Percentiles rank a stretch among this genome's conserved stretches.
phyloP scores from a whole-genome alignment of 768 basidiomycete species.

The Xerocomus brunneocitrinus region DNA sequence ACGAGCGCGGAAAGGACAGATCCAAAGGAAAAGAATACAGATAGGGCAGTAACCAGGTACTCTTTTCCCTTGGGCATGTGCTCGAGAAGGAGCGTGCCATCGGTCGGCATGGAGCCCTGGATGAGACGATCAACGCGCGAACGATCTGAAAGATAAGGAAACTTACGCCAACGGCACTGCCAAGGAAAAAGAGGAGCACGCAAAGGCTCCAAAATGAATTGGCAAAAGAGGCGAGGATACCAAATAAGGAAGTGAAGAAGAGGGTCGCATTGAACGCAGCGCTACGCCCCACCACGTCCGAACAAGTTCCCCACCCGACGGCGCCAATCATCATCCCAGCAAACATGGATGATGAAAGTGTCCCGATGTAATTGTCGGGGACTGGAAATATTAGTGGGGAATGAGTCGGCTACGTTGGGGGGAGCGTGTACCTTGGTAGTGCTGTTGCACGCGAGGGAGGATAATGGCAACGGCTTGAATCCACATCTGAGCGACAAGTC shows the following conservation, averaged over 20 bases:
- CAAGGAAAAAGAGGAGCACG: conserved; percentile 76
- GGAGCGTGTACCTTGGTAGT: conserved; percentile 62
- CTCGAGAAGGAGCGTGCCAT: conserved; percentile 88
- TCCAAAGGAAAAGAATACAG: conserved; percentile 94
- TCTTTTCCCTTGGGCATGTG: conserved; percentile 91
- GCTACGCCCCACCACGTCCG: conserved; percentile 84
- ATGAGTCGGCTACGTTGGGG: conserved; percentile 2
- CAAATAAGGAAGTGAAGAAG: conserved; percentile 86
- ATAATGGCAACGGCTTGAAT: conserved; percentile 88
- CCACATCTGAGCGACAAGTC: conserved; percentile 69
- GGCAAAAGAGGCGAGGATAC: conserved; percentile 71
- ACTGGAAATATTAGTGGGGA: conserved; percentile 40
- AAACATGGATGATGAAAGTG: conserved; percentile 84
- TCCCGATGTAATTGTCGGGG: conserved; percentile 71
- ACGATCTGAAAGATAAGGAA: neutral
- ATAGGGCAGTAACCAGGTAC: conserved; percentile 86
- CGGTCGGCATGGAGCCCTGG: conserved; percentile 94
- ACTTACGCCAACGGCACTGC: conserved; percentile 88
- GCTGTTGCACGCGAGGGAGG: conserved; percentile 91
- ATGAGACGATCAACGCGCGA: conserved; percentile 1
- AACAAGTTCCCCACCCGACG: conserved; percentile 89
- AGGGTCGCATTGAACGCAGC: conserved; percentile 91
- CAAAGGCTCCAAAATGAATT: conserved; percentile 68
- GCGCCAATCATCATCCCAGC: conserved; percentile 98
- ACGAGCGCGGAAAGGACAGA: conserved; percentile 82